Evolutionary conservation across 768 basidiomycete species (phyloP), one percentile per base, ranked within the genome.

Genomic region (Suillus lakei): DNA sequence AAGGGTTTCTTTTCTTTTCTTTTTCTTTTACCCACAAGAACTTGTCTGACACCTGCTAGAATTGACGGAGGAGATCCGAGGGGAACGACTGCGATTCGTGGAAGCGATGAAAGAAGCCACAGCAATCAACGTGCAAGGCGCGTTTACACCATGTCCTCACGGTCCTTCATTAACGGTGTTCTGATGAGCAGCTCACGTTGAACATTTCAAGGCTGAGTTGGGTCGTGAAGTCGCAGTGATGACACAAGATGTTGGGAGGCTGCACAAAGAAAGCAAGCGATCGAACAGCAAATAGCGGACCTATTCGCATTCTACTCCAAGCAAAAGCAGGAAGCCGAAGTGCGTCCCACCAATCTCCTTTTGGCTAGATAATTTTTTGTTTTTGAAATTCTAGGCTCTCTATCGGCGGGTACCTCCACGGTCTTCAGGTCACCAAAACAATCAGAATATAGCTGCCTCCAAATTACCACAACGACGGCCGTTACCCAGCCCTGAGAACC

Each of bases 61-160:
- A 73, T 83, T 96, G 26, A 89, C 90, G 4, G 84, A 86, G 63
- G 95, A 96, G 69, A 95, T 96, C 61, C 88, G 90, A 61, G 93
- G 95, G 1, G 94, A 96, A 77, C 79, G 93, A 55, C 77, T 96
- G 62, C 83, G 92, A 7, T 96, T 96, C 70, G 92, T 96, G 6
- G 95, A 96, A 71, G 93, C 95, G n/a, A 96, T 96, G 94, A 92
- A 92, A 73, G 91, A 95, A 69, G 95, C 93, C 1, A 96, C 95
- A 0, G 87, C 88, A 2, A 92, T 96, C 70, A 95, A 96, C 68
- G 88, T 96, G 3, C 89, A 92, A 74, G 80, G 92, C 91, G 76
- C 73, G 80, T 65, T 18, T 36, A 10, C 39, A 55, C 41, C 55
- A n/a, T 8, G 4, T 36, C 36, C 4, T 50, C 50, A 21, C 3